phyloP scores from a whole-genome alignment of 345 rosid species.

The Geranium brycei region DNA sequence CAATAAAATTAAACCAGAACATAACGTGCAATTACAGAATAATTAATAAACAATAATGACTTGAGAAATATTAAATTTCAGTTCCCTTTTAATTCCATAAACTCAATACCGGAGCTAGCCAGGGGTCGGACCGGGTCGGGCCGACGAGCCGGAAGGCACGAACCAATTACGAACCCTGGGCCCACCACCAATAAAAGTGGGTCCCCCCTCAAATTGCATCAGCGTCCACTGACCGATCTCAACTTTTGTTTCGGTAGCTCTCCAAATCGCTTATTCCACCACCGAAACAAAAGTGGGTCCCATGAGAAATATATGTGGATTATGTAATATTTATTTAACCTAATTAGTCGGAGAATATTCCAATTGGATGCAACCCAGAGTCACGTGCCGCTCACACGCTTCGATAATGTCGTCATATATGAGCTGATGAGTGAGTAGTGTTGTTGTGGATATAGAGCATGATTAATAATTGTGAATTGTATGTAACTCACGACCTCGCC shows the following conservation, averaged over 20 bases:
- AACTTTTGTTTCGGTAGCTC: not conserved
- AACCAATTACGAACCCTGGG: no score
- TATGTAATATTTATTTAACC: not conserved
- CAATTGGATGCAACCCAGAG: not conserved
- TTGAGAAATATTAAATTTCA: no score
- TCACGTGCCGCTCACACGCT: not conserved
- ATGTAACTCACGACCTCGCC: not conserved
- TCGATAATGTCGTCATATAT: not conserved
- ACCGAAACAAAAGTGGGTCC: not conserved
- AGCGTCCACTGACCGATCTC: not conserved
- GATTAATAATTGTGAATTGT: no score
- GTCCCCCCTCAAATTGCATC: not conserved
- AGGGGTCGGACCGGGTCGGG: no score
- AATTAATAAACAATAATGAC: no score
- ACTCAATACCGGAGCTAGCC: no score
- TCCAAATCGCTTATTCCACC: not conserved
- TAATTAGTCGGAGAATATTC: not conserved
- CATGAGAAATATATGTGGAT: not conserved
- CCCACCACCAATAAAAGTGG: not conserved
- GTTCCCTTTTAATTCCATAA: no score
- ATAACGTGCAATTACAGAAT: no score
- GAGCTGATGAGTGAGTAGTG: no score
- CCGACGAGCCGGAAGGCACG: no score
- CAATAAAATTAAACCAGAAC: no score
- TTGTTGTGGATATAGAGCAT: not conserved